Evolutionary conservation across 805 yeast species (phyloP), one percentile per base, ranked within the genome.

Genomic region (Ogataea angusta): DNA sequence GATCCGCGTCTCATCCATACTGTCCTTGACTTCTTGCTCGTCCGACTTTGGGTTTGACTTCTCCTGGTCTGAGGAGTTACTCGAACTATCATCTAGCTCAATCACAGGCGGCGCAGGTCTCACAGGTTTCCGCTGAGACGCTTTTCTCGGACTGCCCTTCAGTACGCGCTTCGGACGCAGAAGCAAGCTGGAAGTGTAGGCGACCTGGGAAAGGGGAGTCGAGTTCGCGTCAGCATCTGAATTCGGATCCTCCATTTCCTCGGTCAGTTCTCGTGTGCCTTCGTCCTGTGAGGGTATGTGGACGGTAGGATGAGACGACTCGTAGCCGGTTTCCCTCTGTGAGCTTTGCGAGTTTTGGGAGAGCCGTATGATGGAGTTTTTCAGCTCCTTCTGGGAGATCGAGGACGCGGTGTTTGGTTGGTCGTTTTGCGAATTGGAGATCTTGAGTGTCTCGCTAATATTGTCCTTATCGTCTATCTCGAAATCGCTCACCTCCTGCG

Each of bases 31-130:
- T 16, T 38, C 37, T 22, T 17, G 9, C 27, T 32, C 42, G 6
- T 15, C 16, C 4, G 21, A 25, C 5, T 23, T 12, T 9, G 18
- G 14, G 19, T 66, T 68, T 18, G 68, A 72, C 2, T 51, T 35
- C n/a, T 36, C 29, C n/a, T 19, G 17, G 16, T 36, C 39, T 2
- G 51, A 40, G 4, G 51, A 42, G 10, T 41, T 46, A 21, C 65
- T 60, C 38, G 71, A 59, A 39, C 62, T 45, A 44, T 33, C 52
- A 38, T 36, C 52, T 47, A 37, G 23, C 8, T 21, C 17, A 9
- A 24, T 32, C 13, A 29, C 27, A 4, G 36, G 27, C 12, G 35
- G 34, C 6, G 34, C 30, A 8, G 30, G 12, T 22, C 25, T 21
- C 7, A 22, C 15, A 10, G 14, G 10, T 13, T 33, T 27, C 10